phyloP scores from a whole-genome alignment of 1,284 basidiomycete species.

The Leccinum pachyderme region DNA sequence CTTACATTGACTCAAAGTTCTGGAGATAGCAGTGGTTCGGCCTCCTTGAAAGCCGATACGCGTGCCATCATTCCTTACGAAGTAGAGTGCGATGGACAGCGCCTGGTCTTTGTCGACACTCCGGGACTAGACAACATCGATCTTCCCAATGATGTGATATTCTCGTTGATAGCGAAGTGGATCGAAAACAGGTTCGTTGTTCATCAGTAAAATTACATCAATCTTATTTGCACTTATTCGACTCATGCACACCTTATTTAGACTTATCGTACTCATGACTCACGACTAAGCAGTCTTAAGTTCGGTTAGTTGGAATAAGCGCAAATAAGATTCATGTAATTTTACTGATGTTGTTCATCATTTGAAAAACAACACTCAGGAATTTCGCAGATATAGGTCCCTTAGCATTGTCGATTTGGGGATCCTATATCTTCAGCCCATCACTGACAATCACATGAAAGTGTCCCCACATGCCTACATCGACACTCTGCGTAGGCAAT shows the following conservation, averaged over 20 bases:
- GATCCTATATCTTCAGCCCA: slow-evolving; percentile 10
- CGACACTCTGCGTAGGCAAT: slow-evolving; percentile 1
- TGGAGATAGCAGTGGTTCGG: background rate
- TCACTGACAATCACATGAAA: slow-evolving; percentile 7
- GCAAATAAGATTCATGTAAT: too few relatives aligned
- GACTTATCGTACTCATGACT: too few relatives aligned
- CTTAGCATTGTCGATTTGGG: background rate
- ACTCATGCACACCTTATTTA: too few relatives aligned
- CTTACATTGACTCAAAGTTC: background rate
- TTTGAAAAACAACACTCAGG: background rate
- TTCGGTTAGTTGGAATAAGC: too few relatives aligned
- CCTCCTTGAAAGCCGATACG: background rate
- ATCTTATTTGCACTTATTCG: too few relatives aligned
- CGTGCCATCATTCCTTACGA: background rate
- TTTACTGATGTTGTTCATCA: too few relatives aligned
- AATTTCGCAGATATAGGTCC: background rate
- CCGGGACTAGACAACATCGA: slow-evolving; percentile 8
- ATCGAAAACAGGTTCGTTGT: background rate
- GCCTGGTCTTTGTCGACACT: slow-evolving; percentile 9
- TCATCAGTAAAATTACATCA: too few relatives aligned
- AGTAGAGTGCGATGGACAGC: slow-evolving; percentile 1
- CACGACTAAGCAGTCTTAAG: too few relatives aligned
- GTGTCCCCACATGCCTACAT: slow-evolving; percentile 1
- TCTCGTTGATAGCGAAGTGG: background rate
- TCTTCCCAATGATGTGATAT: background rate